Conservation (phyloP, 1,284 basidiomycete species). For the Leccinum fallax region DNA sequence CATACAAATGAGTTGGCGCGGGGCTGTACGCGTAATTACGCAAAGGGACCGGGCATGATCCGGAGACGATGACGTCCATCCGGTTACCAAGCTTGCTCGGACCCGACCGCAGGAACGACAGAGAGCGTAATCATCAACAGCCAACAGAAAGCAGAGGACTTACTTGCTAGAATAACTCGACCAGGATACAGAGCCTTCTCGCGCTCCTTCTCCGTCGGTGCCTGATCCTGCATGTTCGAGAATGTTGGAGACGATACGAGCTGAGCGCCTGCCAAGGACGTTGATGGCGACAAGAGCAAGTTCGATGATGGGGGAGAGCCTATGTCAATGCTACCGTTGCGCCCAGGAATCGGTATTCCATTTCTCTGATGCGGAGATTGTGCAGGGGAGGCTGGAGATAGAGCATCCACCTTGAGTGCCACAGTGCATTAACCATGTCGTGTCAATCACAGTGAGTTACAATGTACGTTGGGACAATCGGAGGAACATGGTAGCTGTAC, state of each 20-base stretch:
- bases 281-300: slow-evolving; percentile 28
- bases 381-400: slow-evolving; percentile 33
- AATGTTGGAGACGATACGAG: slow-evolving; percentile 36
- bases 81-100: not conserved
- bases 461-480: not conserved
- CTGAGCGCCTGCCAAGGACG: slow-evolving; percentile 26
- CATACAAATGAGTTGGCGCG: not conserved
- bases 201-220: slow-evolving; percentile 59
- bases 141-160: slow-evolving; percentile 30
- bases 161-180: slow-evolving; percentile 80
- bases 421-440: not conserved
- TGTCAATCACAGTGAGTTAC: slow-evolving; percentile 4
- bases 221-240: slow-evolving; percentile 22
- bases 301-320: slow-evolving; percentile 28
- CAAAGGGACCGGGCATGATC: slow-evolving; percentile 14
- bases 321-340: slow-evolving; percentile 14
- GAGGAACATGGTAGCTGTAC: slow-evolving; percentile 36
- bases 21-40: slow-evolving; percentile 11
- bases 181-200: slow-evolving; percentile 77
- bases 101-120: not conserved
- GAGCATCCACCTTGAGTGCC: slow-evolving; percentile 39
- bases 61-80: slow-evolving; percentile 15
- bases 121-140: not conserved
- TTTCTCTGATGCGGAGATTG: slow-evolving; percentile 22
- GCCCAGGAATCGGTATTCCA: slow-evolving; percentile 30